phyloP scores from a whole-genome alignment of 768 basidiomycete genomes.

The Russula emetica region DNA sequence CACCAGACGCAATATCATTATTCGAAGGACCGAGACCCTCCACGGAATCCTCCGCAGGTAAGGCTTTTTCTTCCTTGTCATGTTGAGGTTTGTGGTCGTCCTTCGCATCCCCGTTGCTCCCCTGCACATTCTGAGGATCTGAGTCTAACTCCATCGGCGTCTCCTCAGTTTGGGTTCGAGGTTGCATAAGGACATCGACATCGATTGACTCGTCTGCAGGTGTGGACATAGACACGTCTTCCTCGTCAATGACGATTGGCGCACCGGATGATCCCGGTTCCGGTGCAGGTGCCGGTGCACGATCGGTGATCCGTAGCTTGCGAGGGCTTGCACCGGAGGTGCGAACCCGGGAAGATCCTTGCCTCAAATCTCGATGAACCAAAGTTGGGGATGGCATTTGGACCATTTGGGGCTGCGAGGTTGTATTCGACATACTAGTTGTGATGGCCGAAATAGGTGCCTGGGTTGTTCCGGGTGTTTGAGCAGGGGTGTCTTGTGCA shows the following conservation, averaged over 20 bases:
- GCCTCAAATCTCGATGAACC: slow-evolving; percentile 15
- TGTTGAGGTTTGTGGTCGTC: neutral
- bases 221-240: neutral
- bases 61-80: neutral
- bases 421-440: neutral
- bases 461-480: neutral
- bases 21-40: neutral
- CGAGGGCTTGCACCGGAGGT: neutral
- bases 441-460: neutral
- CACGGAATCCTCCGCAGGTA: neutral
- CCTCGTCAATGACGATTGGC: slow-evolving; percentile 24
- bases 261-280: slow-evolving; percentile 15
- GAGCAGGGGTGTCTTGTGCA: neutral
- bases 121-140: neutral
- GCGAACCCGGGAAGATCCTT: neutral
- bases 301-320: slow-evolving; percentile 16
- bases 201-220: neutral
- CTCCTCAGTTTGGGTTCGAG: neutral
- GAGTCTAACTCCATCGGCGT: neutral
- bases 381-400: neutral
- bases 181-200: neutral
- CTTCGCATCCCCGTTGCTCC: neutral
- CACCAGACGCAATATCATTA: neutral
- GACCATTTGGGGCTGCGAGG: neutral
- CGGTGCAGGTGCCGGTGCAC: slow-evolving; percentile 12